Evolutionary conservation across 1,284 basidiomycete species (phyloP).

Genomic region (Ustilago vetiveriae): DNA sequence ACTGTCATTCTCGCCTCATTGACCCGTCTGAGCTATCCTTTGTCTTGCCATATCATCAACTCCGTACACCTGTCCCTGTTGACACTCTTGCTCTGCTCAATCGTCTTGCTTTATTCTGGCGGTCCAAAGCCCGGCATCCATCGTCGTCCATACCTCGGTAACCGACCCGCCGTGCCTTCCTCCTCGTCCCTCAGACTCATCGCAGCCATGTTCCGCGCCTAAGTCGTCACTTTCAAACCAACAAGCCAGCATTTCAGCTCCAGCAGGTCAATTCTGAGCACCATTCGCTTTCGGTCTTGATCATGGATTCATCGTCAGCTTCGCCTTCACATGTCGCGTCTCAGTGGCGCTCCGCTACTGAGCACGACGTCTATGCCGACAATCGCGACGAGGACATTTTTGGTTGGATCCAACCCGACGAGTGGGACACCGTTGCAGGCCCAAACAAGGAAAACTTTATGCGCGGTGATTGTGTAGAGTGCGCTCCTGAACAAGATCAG

Average conservation of each 20-base stretch:
- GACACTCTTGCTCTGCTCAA: no score
- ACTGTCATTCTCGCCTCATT: not conserved
- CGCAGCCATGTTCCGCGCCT: no score
- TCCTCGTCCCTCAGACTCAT: no score
- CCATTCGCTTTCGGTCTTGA: not conserved
- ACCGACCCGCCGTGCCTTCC: no score
- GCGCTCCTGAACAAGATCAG: slow-evolving; percentile 11
- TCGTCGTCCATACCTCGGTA: no score
- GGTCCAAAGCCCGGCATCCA: no score
- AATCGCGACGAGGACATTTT: slow-evolving; percentile 48
- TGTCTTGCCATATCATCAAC: not conserved
- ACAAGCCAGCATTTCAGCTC: no score
- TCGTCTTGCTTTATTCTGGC: no score
- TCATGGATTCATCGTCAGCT: not conserved
- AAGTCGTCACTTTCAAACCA: no score
- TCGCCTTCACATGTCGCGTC: no score
- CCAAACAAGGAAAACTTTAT: slow-evolving; percentile 42
- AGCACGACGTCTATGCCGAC: slow-evolving; percentile 44
- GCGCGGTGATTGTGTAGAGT: slow-evolving; percentile 36
- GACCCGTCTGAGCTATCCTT: not conserved
- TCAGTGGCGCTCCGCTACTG: slow-evolving; percentile 30
- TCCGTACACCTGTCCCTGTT: no score
- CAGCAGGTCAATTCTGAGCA: no score
- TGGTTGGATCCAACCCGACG: slow-evolving; percentile 48
- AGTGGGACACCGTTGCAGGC: slow-evolving; percentile 47